Percentiles rank a stretch among this genome's conserved stretches.
phyloP scores from a whole-genome alignment of 2,329 filamentous ascomycete genomes.

The Ophiosphaerella korrae region DNA sequence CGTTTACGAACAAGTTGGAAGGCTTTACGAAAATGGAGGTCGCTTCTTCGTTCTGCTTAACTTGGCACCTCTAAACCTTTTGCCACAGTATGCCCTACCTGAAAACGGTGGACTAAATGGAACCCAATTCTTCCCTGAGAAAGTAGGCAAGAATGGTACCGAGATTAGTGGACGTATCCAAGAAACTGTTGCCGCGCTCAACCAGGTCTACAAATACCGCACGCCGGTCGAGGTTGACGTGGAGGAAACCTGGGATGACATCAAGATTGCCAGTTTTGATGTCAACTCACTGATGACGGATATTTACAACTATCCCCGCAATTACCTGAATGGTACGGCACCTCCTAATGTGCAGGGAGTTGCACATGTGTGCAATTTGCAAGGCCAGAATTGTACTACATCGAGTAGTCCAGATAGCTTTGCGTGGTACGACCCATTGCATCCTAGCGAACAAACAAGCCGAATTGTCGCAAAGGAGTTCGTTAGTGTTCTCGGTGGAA shows the following conservation, averaged over 20 bases:
- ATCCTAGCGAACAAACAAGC: constrained; percentile 70
- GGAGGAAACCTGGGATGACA: constrained; percentile 55
- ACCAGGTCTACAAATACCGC: constrained; percentile 58
- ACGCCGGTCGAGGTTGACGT: constrained; percentile 55
- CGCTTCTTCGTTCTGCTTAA: constrained; percentile 76
- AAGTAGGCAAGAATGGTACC: constrained; percentile 55
- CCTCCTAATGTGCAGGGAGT: constrained; percentile 67
- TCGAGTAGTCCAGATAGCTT: constrained; percentile 59
- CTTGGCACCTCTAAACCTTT: constrained; percentile 67
- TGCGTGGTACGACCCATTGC: constrained; percentile 76
- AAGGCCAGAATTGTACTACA: constrained; percentile 45
- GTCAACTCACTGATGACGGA: constrained; percentile 67
- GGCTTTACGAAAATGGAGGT: constrained; percentile 68
- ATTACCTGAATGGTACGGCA: constrained; percentile 66
- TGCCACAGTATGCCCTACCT: constrained; percentile 67
- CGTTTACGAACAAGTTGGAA: constrained; percentile 66
- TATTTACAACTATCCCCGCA: constrained; percentile 64
- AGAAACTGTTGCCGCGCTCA: constrained; percentile 57
- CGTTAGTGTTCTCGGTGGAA: constrained; percentile 59
- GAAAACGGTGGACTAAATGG: constrained; percentile 51
- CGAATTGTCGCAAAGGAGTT: constrained; percentile 63
- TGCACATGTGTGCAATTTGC: constrained; percentile 60
- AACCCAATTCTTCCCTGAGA: constrained; percentile 56
- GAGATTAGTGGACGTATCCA: constrained; percentile 58
- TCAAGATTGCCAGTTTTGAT: constrained; percentile 69